Evolutionary conservation across 202 grass and related monocot genomes (phyloP), one percentile per base, ranked within the genome.

Genomic region (Eragrostis tef): DNA sequence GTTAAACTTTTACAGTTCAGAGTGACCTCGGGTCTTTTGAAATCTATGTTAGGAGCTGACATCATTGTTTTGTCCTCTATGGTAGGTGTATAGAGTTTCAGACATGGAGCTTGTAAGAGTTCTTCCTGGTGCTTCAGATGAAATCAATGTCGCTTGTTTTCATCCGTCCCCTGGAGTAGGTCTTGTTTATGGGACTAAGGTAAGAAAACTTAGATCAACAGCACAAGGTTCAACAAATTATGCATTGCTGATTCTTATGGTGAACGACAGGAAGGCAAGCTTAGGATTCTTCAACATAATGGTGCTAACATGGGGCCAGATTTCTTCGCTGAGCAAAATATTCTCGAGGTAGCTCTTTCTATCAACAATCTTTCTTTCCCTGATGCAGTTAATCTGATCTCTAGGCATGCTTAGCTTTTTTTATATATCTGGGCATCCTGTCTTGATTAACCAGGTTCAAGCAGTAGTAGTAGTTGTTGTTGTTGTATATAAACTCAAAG

Each of bases 71-170:
- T 36, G 0, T 57, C 26, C 56, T 66, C 81, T 45, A 49, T 14
- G 57, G 73, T 64, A 97, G 94, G 88, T 97, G 19, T 97, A 97
- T 74, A 91, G 91, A 88, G 94, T 97, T 71, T 97, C 86, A 9
- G 94, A 93, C 84, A 97, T 97, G 94, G 91, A 91, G 84, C 91
- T 97, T 65, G 84, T 93, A 80, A 93, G 90, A 88, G 87, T 93
- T 77, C 86, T 96, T 53, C 90, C 90, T 27, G 93, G 93, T 85
- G 93, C 90, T 25, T 88, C 89, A 75, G 93, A 96, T 90, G 93
- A 97, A 75, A 91, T 97, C 36, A 97, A 97, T 86, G 94, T 97
- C 73, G 90, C 94, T 74, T 97, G 91, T 52, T 97, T 97, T 83
- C 94, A 91, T 89, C 92, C 92, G 87, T 91, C 75, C 11, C 83